Evolutionary conservation across 306 rosid species (phyloP).

Genomic region (Gastrolobium villosum): DNA sequence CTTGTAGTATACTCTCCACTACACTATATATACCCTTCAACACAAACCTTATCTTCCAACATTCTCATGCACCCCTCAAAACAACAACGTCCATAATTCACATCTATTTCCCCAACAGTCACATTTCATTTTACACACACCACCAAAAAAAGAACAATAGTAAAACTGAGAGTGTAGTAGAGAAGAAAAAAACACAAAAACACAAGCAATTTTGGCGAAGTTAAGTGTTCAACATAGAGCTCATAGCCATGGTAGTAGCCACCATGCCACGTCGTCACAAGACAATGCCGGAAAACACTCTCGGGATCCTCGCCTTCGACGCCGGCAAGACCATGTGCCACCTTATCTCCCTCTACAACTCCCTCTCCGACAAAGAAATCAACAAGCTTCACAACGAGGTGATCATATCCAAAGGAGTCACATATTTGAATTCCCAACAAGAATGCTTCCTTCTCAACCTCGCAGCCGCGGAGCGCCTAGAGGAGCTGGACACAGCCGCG

Average conservation of each 20-base stretch:
- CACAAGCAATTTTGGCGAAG: not conserved
- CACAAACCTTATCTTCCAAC: conserved; percentile 26
- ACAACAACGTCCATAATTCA: not conserved
- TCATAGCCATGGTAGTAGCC: conserved; percentile 55
- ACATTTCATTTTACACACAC: not conserved
- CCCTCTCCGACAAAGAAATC: conserved; percentile 62
- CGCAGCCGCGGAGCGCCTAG: conserved; percentile 66
- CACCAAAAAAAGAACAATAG: not conserved
- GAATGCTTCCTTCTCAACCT: conserved; percentile 69
- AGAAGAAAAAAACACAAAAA: not conserved
- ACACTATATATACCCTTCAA: conserved; percentile 28
- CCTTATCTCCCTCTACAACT: conserved; percentile 63
- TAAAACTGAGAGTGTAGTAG: not conserved
- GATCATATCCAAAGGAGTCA: conserved; percentile 57
- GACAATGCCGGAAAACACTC: conserved; percentile 7
- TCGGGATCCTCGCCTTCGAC: conserved; percentile 73
- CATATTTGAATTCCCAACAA: conserved; percentile 58
- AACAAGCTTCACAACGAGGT: conserved; percentile 42
- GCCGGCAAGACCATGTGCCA: conserved; percentile 64
- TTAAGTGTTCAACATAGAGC: not conserved
- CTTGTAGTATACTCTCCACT: not conserved
- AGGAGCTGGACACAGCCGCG: conserved; percentile 59
- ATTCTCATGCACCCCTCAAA: conserved; percentile 1
- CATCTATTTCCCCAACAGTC: not conserved
- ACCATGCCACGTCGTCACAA: conserved; percentile 53